Base-by-base conservation (phyloP, 371 early-diverging fungal species). In the Syncephalastrum sp. region DNA sequence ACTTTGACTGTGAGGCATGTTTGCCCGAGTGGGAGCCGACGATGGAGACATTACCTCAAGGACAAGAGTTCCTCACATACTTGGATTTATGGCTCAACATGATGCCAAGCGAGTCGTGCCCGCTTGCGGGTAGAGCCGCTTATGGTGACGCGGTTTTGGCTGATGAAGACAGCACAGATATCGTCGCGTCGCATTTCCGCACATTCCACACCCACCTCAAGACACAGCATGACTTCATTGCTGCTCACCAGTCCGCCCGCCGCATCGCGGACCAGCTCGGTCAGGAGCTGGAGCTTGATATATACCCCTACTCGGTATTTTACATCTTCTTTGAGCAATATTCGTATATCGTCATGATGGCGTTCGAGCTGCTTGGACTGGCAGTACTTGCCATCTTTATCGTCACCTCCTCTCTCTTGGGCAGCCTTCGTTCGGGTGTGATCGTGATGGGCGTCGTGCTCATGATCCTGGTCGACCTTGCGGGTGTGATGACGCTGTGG, bases 291-390 rank as follows among this genome's bases (percentile, higher is more conserved):
- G 79, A 77, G 0, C 29, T 84, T 15, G 72, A 74, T 1, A 82
- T 91, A 4, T 88, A 82, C 59, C 86, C 89, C 1, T 91, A 90
- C 60, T 88, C 89, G 7, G 74, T 89, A 7, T 89, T 88, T 59
- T 89, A 89, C 61, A 77, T 90, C 47, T 91, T 89, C 63, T 91
- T 91, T 64, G 90, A 87, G 62, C 91, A 91, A 69, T 91, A 91
- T 49, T 71, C 75, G 7, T 77, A 80, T 38, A 84, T 91, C 42
- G 74, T 79, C 5, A 56, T 68, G 15, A 69, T 88, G 77, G 79
- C 89, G 2, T 57, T 76, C 44, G 66, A 82, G 15, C 70, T 89
- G 14, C 63, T 88, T 23, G 60, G 72, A 0, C 56, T 82, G 16
- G 88, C 86, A 3, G 72, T 85, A 48, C 3, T 84, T 19, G 61